phyloP scores from a whole-genome alignment of 352 stramenopile genomes.

The Peronospora destructor region DNA sequence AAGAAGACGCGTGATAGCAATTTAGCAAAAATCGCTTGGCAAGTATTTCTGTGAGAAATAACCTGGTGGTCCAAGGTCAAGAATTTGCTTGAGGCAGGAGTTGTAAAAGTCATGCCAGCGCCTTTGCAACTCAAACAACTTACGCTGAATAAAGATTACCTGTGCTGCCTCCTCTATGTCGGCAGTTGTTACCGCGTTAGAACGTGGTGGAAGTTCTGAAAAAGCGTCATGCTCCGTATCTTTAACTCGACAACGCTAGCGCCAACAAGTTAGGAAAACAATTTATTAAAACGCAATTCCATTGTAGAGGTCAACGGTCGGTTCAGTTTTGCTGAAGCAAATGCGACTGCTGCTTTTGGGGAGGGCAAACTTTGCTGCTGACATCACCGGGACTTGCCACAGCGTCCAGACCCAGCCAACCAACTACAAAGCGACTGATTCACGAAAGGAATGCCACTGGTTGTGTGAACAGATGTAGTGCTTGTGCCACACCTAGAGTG shows the following conservation, averaged over 20 bases:
- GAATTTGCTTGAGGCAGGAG: background rate
- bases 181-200: conserved; percentile 15
- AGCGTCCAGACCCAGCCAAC: conserved; percentile 1
- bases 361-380: conserved; percentile 42
- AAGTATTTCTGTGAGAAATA: conserved; percentile 9
- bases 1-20: conserved; percentile 3
- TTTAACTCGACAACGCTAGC: conserved; percentile 43
- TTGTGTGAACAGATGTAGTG: conserved; percentile 20
- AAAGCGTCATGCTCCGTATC: conserved; percentile 44
- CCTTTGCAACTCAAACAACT: conserved; percentile 59
- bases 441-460: conserved; percentile 5
- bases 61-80: conserved; percentile 3
- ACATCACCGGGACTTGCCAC: conserved; percentile 24
- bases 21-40: conserved; percentile 6
- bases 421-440: conserved; percentile 3
- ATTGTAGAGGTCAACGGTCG: background rate
- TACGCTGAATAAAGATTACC: conserved; percentile 28
- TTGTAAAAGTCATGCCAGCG: conserved; percentile 19
- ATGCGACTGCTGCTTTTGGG: conserved; percentile 17
- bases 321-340: conserved; percentile 2
- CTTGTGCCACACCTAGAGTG: too few relatives aligned
- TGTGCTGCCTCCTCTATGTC: too few relatives aligned
- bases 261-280: conserved; percentile 51
- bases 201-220: conserved; percentile 7
- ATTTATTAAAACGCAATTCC: too few relatives aligned